These are phyloP conservation scores for Talaromyces islandicus DNA, from an alignment of 2,329 filamentous ascomycete genomes.

Conservation along the genomic window DNA sequence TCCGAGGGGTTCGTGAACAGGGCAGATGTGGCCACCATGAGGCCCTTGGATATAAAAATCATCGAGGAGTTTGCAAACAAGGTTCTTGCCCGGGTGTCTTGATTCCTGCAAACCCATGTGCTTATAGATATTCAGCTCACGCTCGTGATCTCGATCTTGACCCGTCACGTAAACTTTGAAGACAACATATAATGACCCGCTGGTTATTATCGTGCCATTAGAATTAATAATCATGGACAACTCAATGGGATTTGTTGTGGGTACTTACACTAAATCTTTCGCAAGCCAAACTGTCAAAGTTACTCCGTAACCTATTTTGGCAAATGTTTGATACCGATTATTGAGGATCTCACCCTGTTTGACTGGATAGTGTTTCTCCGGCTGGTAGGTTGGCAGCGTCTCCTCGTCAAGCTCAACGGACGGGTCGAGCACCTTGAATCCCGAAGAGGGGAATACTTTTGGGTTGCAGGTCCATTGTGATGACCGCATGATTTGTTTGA, in stretches of 20 bases:
- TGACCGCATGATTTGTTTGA: no score
- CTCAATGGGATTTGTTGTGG: background rate
- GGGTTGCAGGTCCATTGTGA: background rate
- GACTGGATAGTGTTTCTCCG: constrained; percentile 18
- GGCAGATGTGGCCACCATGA: constrained; percentile 24
- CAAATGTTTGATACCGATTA: constrained; percentile 26
- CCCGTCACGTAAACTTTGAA: constrained; percentile 27
- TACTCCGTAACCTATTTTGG: constrained; percentile 31
- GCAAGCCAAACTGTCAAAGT: constrained; percentile 33
- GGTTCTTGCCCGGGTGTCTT: constrained; percentile 23
- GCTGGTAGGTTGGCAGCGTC: background rate
- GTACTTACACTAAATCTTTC: constrained; percentile 23
- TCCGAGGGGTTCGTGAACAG: constrained; percentile 37
- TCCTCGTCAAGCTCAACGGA: background rate
- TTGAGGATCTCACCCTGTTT: constrained; percentile 25
- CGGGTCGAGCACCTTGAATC: background rate
- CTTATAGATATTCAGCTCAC: constrained; percentile 1
- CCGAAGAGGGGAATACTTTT: background rate
- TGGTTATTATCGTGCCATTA: constrained; percentile 6
- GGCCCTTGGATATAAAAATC: background rate
- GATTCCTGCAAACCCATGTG: constrained; percentile 24
- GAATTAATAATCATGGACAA: background rate
- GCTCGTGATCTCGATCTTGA: background rate
- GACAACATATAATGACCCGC: constrained; percentile 18
- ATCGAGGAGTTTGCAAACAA: constrained; percentile 14